These are phyloP conservation scores for Solanum chiquidenum DNA, from an alignment of 257 asterid genomes.

Conservation along the genomic window DNA sequence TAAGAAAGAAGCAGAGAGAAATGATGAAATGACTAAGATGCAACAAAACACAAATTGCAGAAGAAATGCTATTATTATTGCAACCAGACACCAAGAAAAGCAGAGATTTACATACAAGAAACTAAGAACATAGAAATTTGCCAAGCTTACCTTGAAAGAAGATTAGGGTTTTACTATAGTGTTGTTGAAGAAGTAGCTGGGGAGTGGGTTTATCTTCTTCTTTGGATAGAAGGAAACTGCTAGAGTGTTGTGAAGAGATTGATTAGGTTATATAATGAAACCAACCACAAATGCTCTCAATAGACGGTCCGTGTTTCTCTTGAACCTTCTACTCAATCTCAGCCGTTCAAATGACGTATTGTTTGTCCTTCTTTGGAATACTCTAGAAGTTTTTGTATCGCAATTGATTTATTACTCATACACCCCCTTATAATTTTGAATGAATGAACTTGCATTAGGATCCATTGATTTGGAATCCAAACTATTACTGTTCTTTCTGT, in stretches of 20 bases:
- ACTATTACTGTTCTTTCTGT: neutral
- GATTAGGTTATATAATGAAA: neutral
- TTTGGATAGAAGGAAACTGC: neutral
- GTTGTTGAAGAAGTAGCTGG: neutral
- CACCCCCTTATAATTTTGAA: neutral
- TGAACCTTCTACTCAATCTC: conserved; percentile 21
- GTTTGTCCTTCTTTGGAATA: conserved; percentile 1
- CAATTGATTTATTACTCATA: neutral
- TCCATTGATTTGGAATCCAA: conserved; percentile 4
- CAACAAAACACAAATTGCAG: neutral
- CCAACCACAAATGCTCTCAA: neutral
- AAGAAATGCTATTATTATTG: neutral
- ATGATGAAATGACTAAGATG: neutral
- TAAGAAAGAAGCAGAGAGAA: neutral
- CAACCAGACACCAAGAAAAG: neutral
- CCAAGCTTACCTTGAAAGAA: neutral
- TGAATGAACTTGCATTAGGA: neutral
- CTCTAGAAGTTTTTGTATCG: conserved; percentile 11
- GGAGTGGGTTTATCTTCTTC: neutral
- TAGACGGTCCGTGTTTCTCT: conserved; percentile 15
- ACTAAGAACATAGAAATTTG: neutral
- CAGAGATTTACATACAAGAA: neutral
- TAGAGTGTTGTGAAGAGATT: neutral
- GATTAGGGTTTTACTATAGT: neutral
- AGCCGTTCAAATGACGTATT: conserved; percentile 7